Percentiles rank a stretch among this genome's conserved stretches.
phyloP scores from a whole-genome alignment of 192 early-diverging fungal genomes.

The Chytriomyces confervae region DNA sequence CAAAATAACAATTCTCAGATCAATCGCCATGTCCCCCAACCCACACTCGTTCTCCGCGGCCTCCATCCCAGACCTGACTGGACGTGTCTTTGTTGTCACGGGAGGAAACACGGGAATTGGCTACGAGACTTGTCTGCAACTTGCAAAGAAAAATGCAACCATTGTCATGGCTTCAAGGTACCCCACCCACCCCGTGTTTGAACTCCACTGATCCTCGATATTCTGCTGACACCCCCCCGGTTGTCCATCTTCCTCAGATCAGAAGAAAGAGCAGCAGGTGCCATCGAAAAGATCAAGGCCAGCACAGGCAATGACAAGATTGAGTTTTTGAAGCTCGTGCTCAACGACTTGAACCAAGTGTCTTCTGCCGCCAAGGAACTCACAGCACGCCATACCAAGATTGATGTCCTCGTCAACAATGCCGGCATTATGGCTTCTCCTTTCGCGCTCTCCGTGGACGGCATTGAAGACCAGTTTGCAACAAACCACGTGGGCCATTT shows the following conservation, averaged over 20 bases:
- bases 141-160: conserved; percentile 34
- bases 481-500: conserved; percentile 47
- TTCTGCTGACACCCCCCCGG: no score
- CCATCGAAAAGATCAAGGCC: conserved; percentile 33
- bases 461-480: conserved; percentile 29
- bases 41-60: neutral
- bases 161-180: conserved; percentile 20
- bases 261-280: conserved; percentile 20
- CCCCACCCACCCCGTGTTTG: neutral
- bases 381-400: neutral
- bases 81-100: conserved; percentile 39
- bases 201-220: neutral
- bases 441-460: conserved; percentile 27
- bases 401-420: conserved; percentile 29
- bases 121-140: conserved; percentile 22
- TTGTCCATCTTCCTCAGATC: neutral
- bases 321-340: conserved; percentile 50
- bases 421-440: conserved; percentile 63
- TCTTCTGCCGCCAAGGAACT: neutral
- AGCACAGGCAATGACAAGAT: conserved; percentile 10
- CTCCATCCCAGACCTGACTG: conserved; percentile 22
- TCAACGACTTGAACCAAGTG: conserved; percentile 35
- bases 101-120: conserved; percentile 54
- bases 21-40: neutral
- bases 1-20: neutral